Evolutionary conservation across 2,329 filamentous ascomycete species (phyloP), one percentile per base, ranked within the genome.

Genomic region (Aaosphaeria pasadenensis): DNA sequence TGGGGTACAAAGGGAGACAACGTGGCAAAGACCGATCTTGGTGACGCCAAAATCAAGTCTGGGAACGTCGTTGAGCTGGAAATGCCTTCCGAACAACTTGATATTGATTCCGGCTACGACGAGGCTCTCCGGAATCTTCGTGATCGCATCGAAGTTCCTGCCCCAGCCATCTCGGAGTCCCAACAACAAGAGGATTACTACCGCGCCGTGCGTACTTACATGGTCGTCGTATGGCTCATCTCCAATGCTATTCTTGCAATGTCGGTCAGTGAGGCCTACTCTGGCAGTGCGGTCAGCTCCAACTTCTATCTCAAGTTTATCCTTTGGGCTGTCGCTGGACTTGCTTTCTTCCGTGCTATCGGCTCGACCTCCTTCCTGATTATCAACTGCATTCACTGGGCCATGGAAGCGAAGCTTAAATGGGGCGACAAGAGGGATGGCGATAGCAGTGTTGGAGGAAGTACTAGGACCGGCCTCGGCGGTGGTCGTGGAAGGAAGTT

Each of bases 1-100:
- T 99, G 94, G 94, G 94, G 94, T 40, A 99, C 94, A 41, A 99
- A 99, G 74, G 94, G 94, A 48, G 94, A 99, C 79, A 99, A 99
- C 71, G 85, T 95, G 33, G 86, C 94, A 62, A 87, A 89, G 71
- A 96, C 88, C 6, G 95, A 99, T 67, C 84, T 99, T 1, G 94
- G 94, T 48, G 85, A 88, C 5, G 94, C 95, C 9, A 83, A 88
- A 43, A 85, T 88, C 55, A 88, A 87, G 47, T 82, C 82, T 41
- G 78, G 78, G 42, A 81, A 86, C 50, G 89, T 87, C 0, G 94
- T 99, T 60, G 90, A 96, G 70, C 80, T 99, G 5, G 94, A 99
- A 65, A 99, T 99, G 91, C 94, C 95, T 0, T 89, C 85, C 2
- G 95, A 99, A 70, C 94, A 99, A 74, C 85, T 99, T 32, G 94